Evolutionary conservation across 2,329 filamentous ascomycete species (phyloP).

Genomic region (Colletotrichum phormii): DNA sequence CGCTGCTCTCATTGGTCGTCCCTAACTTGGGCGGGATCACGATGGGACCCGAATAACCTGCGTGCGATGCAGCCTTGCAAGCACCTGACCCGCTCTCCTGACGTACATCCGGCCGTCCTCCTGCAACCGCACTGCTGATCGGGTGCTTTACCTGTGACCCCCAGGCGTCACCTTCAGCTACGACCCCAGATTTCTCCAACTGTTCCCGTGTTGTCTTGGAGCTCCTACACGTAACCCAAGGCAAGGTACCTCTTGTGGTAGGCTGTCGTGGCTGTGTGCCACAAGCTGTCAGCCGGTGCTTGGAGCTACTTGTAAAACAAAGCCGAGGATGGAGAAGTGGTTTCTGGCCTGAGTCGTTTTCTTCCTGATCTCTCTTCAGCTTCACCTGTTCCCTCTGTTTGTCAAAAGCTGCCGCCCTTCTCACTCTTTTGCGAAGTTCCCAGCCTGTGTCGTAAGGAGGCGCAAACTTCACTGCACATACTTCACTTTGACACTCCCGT

Average conservation of each 20-base stretch:
- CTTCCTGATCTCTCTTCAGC: neutral
- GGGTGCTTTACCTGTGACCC: conserved; percentile 18
- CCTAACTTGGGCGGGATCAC: neutral
- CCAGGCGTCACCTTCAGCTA: neutral
- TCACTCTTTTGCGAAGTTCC: neutral
- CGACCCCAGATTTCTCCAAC: conserved; percentile 34
- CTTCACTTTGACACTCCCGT: neutral
- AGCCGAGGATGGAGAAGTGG: neutral
- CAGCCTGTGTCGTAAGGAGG: neutral
- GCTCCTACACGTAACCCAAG: neutral
- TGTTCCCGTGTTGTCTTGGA: conserved; percentile 15
- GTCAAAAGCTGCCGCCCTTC: neutral
- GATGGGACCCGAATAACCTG: neutral
- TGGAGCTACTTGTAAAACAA: conserved; percentile 10
- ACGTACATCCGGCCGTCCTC: conserved; percentile 12
- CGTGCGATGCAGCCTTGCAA: conserved; percentile 6
- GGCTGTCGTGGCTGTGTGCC: neutral
- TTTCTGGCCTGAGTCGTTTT: neutral
- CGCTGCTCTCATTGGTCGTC: neutral
- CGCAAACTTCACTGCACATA: neutral
- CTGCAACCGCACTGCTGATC: neutral
- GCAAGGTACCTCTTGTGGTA: neutral
- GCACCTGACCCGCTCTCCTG: conserved; percentile 31
- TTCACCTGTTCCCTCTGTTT: neutral
- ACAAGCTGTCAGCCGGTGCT: neutral